Conservation (phyloP, 2,329 filamentous ascomycete genomes). For the Apiospora aurea region DNA sequence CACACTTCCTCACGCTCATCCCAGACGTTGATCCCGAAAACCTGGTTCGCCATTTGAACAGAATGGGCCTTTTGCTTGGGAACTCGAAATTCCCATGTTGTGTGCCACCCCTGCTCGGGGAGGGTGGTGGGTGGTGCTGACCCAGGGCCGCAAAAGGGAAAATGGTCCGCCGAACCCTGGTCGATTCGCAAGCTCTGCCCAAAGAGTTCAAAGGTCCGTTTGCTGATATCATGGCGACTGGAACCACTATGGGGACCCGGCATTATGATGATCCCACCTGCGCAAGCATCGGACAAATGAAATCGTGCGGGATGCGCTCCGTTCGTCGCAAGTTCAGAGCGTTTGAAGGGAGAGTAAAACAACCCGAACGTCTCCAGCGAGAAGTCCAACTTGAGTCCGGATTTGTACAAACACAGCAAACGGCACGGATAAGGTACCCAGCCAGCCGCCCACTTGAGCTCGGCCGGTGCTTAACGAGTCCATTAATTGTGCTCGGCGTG, state of each 20-base stretch:
- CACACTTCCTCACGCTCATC: conserved; percentile 29
- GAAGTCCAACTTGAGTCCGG: not conserved
- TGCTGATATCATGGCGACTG: conserved; percentile 23
- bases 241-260: conserved; percentile 3
- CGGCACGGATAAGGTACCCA: too few relatives aligned
- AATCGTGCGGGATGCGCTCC: not conserved
- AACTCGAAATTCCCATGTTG: conserved; percentile 20
- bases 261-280: conserved; percentile 15
- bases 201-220: conserved; percentile 21
- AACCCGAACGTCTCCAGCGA: conserved; percentile 7
- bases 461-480: not conserved
- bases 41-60: conserved; percentile 29
- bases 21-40: conserved; percentile 35
- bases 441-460: not conserved
- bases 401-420: too few relatives aligned
- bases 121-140: not conserved
- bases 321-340: not conserved
- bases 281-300: not conserved
- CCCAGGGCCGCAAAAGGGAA: not conserved
- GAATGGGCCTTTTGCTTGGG: conserved; percentile 5
- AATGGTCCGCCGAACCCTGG: conserved; percentile 20
- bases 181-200: conserved; percentile 28
- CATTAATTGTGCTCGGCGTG: not conserved
- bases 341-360: conserved; percentile 14
- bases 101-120: not conserved